Evolutionary conservation across 768 basidiomycete species (phyloP), one percentile per base, ranked within the genome.

Genomic region (Megacollybia marginata): DNA sequence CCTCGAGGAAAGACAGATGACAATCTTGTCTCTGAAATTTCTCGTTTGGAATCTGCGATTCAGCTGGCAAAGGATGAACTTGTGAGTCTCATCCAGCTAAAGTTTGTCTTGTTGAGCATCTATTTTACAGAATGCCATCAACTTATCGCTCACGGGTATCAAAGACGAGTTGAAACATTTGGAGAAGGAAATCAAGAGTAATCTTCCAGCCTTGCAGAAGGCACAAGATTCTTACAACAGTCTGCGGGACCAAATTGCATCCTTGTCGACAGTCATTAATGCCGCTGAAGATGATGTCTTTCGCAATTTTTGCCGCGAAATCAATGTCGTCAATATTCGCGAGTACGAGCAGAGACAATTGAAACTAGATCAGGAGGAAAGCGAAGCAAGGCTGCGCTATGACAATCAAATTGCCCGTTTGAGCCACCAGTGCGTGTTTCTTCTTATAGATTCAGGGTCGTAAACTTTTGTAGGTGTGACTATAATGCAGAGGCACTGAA

Each of bases 321-420:
- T 97, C 55, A 77, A 81, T 9, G 85, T 96, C 7, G 63, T 68
- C 13, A 83, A 83, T 65, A 92, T 99, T 54, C 81, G 94, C 23
- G 91, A 94, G 57, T 99, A 94, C 62, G 95, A 98, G 65, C 88
- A 92, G 61, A 81, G 87, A 18, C 92, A 95, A 59, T 71, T 97
- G 31, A 88, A 85, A 63, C 79, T 89, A 19, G 91, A 89, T 0
- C 85, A 92, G 64, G 88, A 89, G 57, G 92, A 92, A 64, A 88
- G 80, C 59, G 89, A 88, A 57, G 88, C 88, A 8, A 71, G 89
- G 50, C 67, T 93, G 55, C 77, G 85, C 44, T 95, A 82, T 56
- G 85, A 92, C 55, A 88, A 83, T 5, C 92, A 94, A 62, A 87
- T 94, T 52, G 85, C 87, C 0, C 76, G 94, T 9, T 69, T 97